Base-by-base conservation (phyloP, 2,329 filamentous ascomycete species). In the Aspergillus udagawae region DNA sequence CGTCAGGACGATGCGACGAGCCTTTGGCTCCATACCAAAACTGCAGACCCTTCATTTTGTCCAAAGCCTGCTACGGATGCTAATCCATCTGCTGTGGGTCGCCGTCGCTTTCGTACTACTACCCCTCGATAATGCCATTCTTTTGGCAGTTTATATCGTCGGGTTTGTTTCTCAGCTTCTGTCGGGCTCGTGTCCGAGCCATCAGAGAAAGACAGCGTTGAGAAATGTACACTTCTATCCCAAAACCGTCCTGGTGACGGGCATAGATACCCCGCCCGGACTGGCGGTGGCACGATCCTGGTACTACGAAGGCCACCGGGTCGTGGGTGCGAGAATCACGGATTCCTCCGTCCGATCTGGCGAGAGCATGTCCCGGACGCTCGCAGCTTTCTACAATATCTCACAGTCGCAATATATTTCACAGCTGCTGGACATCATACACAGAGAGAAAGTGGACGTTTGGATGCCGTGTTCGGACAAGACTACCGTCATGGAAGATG, bases 401-500 rank as follows among this genome's bases (percentile, higher is more conserved):
- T 75, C 68, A 32, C 75, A 67, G 61, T 75, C 79, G 20, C 71
- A 72, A 1, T 91, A 92, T 64, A 77, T 83, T 14, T 72, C 79
- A 14, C 75, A 76, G 0, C 70, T 92, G 3, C 69, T 89, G 1
- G 73, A 83, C 8, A 79, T 91, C 27, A 78, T 91, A 44, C 68
- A 78, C 5, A 69, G 74, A 0, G 87, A 92, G 60, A 77, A 80
- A 0, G 80, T 90, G 4, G 83, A 90, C 55, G 72, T 92, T 3
- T 92, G 89, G 88, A 83, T 92, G 3, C 86, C 84, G 21, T 90
- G 88, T 64, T 90, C 88, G 0, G 86, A 85, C n/a, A 84, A 88
- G 8, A 80, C 82, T 1, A 84, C 82, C 0, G 86, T 85, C 0
- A 72, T 87, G 12, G 85, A 89, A 65, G 89, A 92, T 67, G 88